Conservation (phyloP, 1,284 basidiomycete genomes). For the Gymnopus androsaceus region DNA sequence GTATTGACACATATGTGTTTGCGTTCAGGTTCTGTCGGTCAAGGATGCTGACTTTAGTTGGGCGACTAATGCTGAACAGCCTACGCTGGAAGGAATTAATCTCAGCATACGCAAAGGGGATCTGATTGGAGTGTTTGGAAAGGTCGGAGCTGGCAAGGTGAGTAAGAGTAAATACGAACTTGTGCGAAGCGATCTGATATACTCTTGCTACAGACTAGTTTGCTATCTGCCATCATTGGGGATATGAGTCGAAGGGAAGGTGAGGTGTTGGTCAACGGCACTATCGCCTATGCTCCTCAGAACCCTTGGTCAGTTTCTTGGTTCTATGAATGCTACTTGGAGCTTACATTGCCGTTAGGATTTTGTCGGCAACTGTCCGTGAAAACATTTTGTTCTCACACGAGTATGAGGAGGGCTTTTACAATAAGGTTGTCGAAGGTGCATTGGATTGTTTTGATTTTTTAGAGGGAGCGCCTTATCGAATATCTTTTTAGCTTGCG, state of each 20-base stretch:
- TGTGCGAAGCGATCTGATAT: background rate
- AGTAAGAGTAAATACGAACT: conserved; percentile 20
- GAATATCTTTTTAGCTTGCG: conserved; percentile 63
- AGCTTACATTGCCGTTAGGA: conserved; percentile 46
- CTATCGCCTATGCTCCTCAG: conserved; percentile 87
- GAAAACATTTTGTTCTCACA: conserved; percentile 93
- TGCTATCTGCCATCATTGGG: conserved; percentile 80
- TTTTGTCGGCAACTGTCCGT: conserved; percentile 80
- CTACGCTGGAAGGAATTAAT: conserved; percentile 79
- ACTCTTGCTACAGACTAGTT: conserved; percentile 51
- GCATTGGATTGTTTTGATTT: background rate
- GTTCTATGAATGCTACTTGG: background rate
- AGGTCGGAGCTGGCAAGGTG: conserved; percentile 92
- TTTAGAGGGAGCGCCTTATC: too few relatives aligned
- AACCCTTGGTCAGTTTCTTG: conserved; percentile 71
- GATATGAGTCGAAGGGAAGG: conserved; percentile 86
- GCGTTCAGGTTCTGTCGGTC: conserved; percentile 62
- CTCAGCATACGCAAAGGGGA: conserved; percentile 84
- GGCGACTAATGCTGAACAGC: conserved; percentile 55
- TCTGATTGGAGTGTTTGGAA: conserved; percentile 82
- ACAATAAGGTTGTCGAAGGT: conserved; percentile 77
- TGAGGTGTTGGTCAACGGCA: conserved; percentile 69
- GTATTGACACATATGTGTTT: background rate
- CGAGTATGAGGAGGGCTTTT: conserved; percentile 80
- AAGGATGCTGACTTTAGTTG: conserved; percentile 79